These are phyloP conservation scores for Globisporangium nagaii DNA, from an alignment of 352 stramenopile genomes.

Conservation along the genomic window DNA sequence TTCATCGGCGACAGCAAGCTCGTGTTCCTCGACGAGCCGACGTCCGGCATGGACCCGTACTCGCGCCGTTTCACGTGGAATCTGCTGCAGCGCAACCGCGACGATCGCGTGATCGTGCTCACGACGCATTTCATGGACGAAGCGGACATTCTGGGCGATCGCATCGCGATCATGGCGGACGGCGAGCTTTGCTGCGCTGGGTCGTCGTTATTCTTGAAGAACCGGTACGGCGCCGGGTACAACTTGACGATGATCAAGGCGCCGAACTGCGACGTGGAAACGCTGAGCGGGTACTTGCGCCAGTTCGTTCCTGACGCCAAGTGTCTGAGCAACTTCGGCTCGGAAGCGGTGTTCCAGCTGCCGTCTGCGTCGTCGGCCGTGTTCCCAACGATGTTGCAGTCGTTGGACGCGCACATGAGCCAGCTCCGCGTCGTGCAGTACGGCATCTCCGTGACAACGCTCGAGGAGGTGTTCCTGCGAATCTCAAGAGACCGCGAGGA, in stretches of 20 bases:
- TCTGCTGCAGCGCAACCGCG: constrained; percentile 57
- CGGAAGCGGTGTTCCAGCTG: constrained; percentile 95
- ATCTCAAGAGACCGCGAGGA: constrained; percentile 51
- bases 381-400: constrained; percentile 92
- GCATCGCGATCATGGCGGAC: constrained; percentile 88
- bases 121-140: constrained; percentile 93
- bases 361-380: constrained; percentile 62
- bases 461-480: constrained; percentile 98
- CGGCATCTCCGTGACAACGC: constrained; percentile 96
- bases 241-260: constrained; percentile 63
- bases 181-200: constrained; percentile 47
- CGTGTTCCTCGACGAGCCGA: constrained; percentile 92
- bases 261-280: constrained; percentile 25
- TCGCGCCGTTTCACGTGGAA: constrained; percentile 89
- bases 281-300: constrained; percentile 29
- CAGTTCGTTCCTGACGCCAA: constrained; percentile 59
- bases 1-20: constrained; percentile 92
- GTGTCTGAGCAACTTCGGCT: constrained; percentile 90
- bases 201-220: constrained; percentile 86
- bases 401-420: constrained; percentile 50
- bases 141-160: constrained; percentile 87
- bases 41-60: constrained; percentile 95
- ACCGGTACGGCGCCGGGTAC: constrained; percentile 90
- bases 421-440: constrained; percentile 83
- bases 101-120: constrained; percentile 81